These are phyloP conservation scores for Fraxinus ornus DNA, from an alignment of 305 asterid species.

Conservation along the genomic window DNA sequence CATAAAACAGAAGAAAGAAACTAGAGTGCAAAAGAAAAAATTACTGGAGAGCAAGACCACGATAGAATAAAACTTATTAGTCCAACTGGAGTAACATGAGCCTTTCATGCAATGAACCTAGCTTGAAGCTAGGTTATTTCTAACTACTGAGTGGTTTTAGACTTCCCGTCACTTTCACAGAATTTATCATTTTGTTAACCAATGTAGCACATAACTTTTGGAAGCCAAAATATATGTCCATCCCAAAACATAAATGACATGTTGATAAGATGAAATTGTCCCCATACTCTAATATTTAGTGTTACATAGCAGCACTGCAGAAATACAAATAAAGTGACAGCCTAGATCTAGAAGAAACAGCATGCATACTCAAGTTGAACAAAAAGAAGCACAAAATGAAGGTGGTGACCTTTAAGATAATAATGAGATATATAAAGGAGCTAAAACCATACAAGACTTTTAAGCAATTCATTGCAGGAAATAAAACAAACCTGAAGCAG, in stretches of 20 bases:
- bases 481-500: slow-evolving; percentile 76
- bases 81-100: not conserved
- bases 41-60: not conserved
- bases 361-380: not conserved
- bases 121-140: not conserved
- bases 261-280: not conserved
- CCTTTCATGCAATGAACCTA: not conserved
- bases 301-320: not conserved
- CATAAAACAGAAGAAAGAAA: not conserved
- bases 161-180: not conserved
- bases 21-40: not conserved
- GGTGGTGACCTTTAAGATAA: slow-evolving; percentile 8
- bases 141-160: not conserved
- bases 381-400: not conserved
- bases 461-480: slow-evolving; percentile 17
- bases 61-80: not conserved
- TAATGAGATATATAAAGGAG: slow-evolving; percentile 9
- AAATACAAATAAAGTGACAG: not conserved
- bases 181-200: not conserved
- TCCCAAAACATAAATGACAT: not conserved
- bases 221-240: not conserved
- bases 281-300: not conserved
- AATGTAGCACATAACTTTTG: not conserved
- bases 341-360: not conserved
- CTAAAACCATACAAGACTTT: slow-evolving; percentile 6